Evolutionary conservation across 2,329 filamentous ascomycete species (phyloP), one percentile per base, ranked within the genome.

Genomic region (Alternaria gansuensis): DNA sequence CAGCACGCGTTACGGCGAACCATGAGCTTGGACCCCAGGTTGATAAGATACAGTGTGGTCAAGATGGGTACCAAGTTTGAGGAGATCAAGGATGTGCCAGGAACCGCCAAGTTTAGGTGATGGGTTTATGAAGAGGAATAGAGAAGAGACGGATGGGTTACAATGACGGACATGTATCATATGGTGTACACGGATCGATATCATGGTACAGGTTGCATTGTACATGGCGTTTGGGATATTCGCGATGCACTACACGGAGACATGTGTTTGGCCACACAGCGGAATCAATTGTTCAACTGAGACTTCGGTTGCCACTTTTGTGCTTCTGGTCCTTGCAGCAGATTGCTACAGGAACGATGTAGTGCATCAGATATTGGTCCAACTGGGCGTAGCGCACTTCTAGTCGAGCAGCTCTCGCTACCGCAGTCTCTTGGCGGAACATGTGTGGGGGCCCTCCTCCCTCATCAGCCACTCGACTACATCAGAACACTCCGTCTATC

Each of bases 11-110:
- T 99, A 39, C 85, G 89, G 62, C 85, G 84, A 60, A 94, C 91
- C 17, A 84, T 99, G 66, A 85, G 87, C 50, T 83, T 96, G 67
- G 95, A 99, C 80, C 94, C 95, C 39, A 85, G 95, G 57, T 91
- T 98, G 87, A 90, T 99, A 64, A 87, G 93, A 59, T 90, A 93
- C 71, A 89, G 88, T 26, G 88, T 94, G 60, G 93, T 98, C 57
- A 96, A 93, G 83, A 83, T 98, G 66, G 94, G 93, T 8, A 80
- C 82, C 59, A 88, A 84, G 74, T 78, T 89, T 64, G 83, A 86
- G 66, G 84, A 88, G 67, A 84, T 89, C 62, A 85, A 83, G 75
- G 80, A 86, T 71, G 79, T 88, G 33, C 75, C 77, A 9, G 86
- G 87, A 14, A 77, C 81, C 66, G 83, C 85, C 51, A 79, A 82